Percentiles rank a stretch among this genome's conserved stretches.
These are phyloP conservation scores for Mytilinidion resinicola DNA, from an alignment of 495 filamentous ascomycete species.

Conservation along the genomic window DNA sequence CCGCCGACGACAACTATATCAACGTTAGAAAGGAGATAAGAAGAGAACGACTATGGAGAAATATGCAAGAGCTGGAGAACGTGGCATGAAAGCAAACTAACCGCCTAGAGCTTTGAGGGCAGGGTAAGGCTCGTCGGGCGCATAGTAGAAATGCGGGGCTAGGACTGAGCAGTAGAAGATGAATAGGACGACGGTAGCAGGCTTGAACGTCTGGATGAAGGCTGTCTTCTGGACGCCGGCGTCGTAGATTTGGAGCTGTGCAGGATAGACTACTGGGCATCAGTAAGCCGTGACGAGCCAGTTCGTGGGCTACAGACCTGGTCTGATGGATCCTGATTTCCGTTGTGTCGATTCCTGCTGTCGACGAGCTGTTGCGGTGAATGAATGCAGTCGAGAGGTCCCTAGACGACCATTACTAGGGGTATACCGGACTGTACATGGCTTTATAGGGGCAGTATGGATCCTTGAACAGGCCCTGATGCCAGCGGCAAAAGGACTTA, in stretches of 20 bases:
- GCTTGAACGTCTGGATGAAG: slow-evolving; percentile 53
- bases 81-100: neutral
- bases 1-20: slow-evolving; percentile 51
- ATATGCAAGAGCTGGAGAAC: neutral
- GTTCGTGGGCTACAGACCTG: neutral
- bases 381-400: neutral
- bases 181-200: slow-evolving; percentile 66
- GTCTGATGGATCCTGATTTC: neutral
- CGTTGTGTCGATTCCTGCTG: neutral
- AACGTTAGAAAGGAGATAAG: neutral
- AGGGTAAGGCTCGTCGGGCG: slow-evolving; percentile 35
- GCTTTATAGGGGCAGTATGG: neutral
- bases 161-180: slow-evolving; percentile 55
- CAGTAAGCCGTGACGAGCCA: too few species aligned
- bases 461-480: neutral
- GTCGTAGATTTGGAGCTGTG: slow-evolving; percentile 65
- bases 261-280: slow-evolving; percentile 39
- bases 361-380: neutral
- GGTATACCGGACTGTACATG: neutral
- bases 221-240: slow-evolving; percentile 59
- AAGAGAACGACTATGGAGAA: neutral
- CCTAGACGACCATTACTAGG: neutral
- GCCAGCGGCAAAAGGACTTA: neutral
- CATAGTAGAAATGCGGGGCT: slow-evolving; percentile 51
- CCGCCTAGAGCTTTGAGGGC: neutral